Conservation (phyloP, 257 asterid genomes). For the Salvia splendens region DNA sequence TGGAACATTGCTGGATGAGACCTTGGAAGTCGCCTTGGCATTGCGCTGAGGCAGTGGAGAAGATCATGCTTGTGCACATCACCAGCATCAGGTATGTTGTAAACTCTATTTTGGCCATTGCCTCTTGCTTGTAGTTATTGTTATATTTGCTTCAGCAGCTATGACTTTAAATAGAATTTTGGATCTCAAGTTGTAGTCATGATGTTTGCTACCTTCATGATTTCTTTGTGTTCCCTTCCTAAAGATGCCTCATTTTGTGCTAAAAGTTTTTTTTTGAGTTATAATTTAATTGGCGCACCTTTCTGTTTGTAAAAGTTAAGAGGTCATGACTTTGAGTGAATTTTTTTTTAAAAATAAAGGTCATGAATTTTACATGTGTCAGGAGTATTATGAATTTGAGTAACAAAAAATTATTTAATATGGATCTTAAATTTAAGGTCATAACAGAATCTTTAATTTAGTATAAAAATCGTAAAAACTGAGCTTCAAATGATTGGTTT, state of each 20-base stretch:
- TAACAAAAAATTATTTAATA: too few relatives aligned
- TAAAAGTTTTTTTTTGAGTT: too few relatives aligned
- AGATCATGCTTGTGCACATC: slow-evolving; percentile 8
- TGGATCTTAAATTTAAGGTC: too few relatives aligned
- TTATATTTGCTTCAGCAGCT: background rate
- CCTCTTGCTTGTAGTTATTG: slow-evolving; percentile 28
- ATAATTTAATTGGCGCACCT: too few relatives aligned
- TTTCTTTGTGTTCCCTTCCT: background rate
- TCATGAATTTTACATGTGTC: too few relatives aligned
- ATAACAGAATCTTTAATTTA: too few relatives aligned
- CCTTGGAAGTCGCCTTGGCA: slow-evolving; percentile 64
- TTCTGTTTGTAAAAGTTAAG: too few relatives aligned
- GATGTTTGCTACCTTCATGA: background rate
- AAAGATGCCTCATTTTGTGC: background rate
- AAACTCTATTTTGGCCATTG: slow-evolving; percentile 9
- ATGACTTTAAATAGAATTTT: background rate
- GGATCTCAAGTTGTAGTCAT: background rate
- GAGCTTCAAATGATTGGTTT: too few relatives aligned
- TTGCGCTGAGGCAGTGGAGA: slow-evolving; percentile 46
- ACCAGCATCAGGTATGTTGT: slow-evolving; percentile 26
- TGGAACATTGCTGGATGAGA: slow-evolving; percentile 51
- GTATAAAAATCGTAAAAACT: too few relatives aligned
- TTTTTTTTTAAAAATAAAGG: too few relatives aligned
- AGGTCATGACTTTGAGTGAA: too few relatives aligned
- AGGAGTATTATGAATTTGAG: too few relatives aligned